phyloP scores from a whole-genome alignment of 2,329 filamentous ascomycete species.

The Ophiostoma pallidulum region DNA sequence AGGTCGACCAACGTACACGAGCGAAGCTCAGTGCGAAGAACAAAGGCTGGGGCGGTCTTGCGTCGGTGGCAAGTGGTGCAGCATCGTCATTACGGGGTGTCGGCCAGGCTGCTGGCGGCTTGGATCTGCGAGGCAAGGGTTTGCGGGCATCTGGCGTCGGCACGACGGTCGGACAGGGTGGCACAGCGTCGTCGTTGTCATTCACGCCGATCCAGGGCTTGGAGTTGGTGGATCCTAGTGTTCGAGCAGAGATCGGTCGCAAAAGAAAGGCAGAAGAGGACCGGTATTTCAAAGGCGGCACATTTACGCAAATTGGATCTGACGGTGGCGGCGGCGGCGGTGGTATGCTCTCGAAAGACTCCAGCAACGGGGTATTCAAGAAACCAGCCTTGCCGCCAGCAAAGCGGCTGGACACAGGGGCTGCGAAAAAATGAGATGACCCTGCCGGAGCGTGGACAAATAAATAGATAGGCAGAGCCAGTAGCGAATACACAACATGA shows the following conservation, averaged over 20 bases:
- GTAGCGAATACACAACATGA: too few relatives aligned
- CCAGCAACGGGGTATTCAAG: constrained; percentile 60
- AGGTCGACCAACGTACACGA: constrained; percentile 86
- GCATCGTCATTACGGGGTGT: constrained; percentile 79
- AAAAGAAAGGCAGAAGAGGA: constrained; percentile 94
- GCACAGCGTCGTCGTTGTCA: constrained; percentile 77
- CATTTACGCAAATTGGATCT: constrained; percentile 83
- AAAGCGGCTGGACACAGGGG: constrained; percentile 64
- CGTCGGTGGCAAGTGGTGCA: constrained; percentile 51
- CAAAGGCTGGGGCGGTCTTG: constrained; percentile 74
- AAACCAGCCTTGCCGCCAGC: constrained; percentile 63
- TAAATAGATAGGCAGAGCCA: too few relatives aligned
- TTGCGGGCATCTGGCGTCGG: constrained; percentile 77
- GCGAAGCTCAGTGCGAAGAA: constrained; percentile 93
- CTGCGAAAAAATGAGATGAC: constrained; percentile 33
- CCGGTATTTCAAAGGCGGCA: constrained; percentile 94
- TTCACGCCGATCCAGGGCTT: constrained; percentile 94
- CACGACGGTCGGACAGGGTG: constrained; percentile 54
- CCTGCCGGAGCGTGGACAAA: too few relatives aligned
- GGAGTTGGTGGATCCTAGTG: constrained; percentile 89
- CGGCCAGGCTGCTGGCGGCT: constrained; percentile 54
- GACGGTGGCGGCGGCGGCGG: constrained; percentile 35
- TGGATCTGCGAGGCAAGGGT: constrained; percentile 66
- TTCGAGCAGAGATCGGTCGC: constrained; percentile 73
- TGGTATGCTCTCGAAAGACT: constrained; percentile 7